phyloP scores from a whole-genome alignment of 2,329 filamentous ascomycete genomes.

The Gliomastix tumulicola region DNA sequence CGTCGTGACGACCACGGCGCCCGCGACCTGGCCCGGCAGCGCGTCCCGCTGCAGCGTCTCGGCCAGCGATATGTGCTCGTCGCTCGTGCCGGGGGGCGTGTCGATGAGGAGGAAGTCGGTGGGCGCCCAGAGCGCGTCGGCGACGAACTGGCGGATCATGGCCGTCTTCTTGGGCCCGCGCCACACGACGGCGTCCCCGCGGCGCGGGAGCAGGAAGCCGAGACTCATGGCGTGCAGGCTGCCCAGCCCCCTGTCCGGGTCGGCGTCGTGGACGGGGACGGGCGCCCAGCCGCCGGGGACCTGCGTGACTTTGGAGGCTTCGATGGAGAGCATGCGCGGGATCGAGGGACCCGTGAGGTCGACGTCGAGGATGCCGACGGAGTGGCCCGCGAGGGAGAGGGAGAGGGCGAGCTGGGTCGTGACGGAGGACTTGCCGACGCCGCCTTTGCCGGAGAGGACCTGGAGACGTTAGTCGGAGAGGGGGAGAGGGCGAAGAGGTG shows the following conservation, averaged over 20 bases:
- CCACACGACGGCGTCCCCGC: conserved; percentile 94
- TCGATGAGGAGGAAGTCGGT: conserved; percentile 93
- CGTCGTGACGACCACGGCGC: conserved; percentile 91
- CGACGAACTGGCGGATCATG: conserved; percentile 95
- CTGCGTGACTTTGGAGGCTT: conserved; percentile 83
- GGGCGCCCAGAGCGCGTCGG: conserved; percentile 80
- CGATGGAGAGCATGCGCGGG: conserved; percentile 86
- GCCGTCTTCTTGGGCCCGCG: conserved; percentile 97
- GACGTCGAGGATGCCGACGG: conserved; percentile 91
- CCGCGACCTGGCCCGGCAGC: conserved; percentile 64
- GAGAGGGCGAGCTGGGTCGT: conserved; percentile 93
- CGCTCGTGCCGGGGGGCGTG: conserved; percentile 90
- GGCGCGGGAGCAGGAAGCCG: conserved; percentile 76
- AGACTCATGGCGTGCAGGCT: conserved; percentile 82
- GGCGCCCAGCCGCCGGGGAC: conserved; percentile 89
- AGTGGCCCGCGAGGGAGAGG: conserved; percentile 75
- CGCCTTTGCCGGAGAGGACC: conserved; percentile 93
- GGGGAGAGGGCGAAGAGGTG: background rate
- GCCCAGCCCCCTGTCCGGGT: conserved; percentile 45
- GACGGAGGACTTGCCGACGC: conserved; percentile 96
- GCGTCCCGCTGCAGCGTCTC: conserved; percentile 69
- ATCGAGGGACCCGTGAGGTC: conserved; percentile 96
- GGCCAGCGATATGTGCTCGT: conserved; percentile 93
- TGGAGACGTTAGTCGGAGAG: conserved; percentile 13
- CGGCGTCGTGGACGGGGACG: conserved; percentile 68